These are phyloP conservation scores for Hypoxylon trugodes DNA, from an alignment of 495 filamentous ascomycete genomes.

Conservation along the genomic window DNA sequence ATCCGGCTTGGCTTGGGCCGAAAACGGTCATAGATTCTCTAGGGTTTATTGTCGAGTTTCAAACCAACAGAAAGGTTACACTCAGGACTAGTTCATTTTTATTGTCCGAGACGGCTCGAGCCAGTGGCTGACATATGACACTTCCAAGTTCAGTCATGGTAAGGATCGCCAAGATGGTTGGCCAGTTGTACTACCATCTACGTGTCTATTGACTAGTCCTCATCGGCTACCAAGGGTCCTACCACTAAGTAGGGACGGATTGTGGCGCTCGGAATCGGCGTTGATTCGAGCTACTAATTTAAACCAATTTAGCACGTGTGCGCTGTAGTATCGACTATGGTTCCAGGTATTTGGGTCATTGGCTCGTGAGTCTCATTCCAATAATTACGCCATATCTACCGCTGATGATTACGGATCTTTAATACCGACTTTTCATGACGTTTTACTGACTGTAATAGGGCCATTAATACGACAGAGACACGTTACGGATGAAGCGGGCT, in stretches of 20 bases:
- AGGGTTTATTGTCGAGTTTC: not conserved
- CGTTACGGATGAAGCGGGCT: not conserved
- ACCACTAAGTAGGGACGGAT: not conserved
- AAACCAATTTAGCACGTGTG: slow-evolving; percentile 18
- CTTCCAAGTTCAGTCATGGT: not conserved
- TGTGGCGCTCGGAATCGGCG: not conserved
- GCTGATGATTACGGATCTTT: not conserved
- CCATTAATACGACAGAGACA: too few species aligned
- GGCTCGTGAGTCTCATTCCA: not conserved
- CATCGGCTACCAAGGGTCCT: too few species aligned
- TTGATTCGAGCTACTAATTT: not conserved
- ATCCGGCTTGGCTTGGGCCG: slow-evolving; percentile 1
- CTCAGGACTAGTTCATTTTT: slow-evolving; percentile 9
- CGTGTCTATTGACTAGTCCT: too few species aligned
- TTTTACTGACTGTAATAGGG: too few species aligned
- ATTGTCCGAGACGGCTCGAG: slow-evolving; percentile 2
- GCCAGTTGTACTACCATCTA: not conserved
- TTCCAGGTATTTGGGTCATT: slow-evolving; percentile 7
- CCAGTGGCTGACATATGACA: slow-evolving; percentile 2
- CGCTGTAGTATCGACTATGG: not conserved
- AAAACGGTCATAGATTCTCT: not conserved
- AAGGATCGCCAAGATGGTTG: not conserved
- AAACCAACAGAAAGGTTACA: not conserved
- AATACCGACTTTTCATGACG: not conserved
- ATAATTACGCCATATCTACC: not conserved